A percentile compares a stretch with the other conserved stretches of the same genome.
Evolutionary conservation across 345 rosid genomes (phyloP).

Genomic region (Aquilaria malaccensis): DNA sequence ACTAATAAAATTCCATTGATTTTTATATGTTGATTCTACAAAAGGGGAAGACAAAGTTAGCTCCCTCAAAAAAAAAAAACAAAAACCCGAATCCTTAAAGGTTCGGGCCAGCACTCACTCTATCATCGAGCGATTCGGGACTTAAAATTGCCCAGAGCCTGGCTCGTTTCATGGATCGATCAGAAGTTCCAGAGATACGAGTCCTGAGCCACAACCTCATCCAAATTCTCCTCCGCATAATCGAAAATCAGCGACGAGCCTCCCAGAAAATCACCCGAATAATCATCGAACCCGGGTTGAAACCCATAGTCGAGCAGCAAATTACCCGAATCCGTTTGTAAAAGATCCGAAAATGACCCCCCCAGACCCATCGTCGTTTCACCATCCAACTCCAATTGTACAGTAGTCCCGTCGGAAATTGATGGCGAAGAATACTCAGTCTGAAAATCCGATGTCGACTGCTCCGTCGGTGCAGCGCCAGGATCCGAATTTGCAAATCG

Average conservation of each 20-base stretch:
- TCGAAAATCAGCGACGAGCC: slow-evolving; percentile 18
- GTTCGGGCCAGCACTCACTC: too few species aligned
- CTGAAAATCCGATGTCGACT: slow-evolving; percentile 22
- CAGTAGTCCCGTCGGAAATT: slow-evolving; percentile 33
- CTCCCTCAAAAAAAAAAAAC: not conserved
- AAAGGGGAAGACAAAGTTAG: not conserved
- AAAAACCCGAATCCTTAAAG: slow-evolving; percentile 14
- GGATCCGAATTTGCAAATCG: slow-evolving; percentile 42
- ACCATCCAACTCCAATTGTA: slow-evolving; percentile 15
- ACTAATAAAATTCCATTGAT: too few species aligned
- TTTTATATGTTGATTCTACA: not conserved
- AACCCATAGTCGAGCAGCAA: slow-evolving; percentile 36
- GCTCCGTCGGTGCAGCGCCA: slow-evolving; percentile 2
- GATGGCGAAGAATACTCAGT: slow-evolving; percentile 35
- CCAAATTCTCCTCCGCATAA: slow-evolving; percentile 29
- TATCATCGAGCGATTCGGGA: too few species aligned
- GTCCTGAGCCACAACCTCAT: slow-evolving; percentile 23
- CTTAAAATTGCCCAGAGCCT: too few species aligned
- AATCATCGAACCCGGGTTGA: slow-evolving; percentile 48
- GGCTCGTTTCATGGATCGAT: too few species aligned
- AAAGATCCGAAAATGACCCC: slow-evolving; percentile 25
- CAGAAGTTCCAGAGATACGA: slow-evolving; percentile 64
- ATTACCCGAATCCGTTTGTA: slow-evolving; percentile 19
- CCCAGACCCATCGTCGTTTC: slow-evolving; percentile 15
- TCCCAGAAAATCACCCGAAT: slow-evolving; percentile 28